phyloP scores from a whole-genome alignment of 2,329 filamentous ascomycete genomes.

The Epichloe hybrida region DNA sequence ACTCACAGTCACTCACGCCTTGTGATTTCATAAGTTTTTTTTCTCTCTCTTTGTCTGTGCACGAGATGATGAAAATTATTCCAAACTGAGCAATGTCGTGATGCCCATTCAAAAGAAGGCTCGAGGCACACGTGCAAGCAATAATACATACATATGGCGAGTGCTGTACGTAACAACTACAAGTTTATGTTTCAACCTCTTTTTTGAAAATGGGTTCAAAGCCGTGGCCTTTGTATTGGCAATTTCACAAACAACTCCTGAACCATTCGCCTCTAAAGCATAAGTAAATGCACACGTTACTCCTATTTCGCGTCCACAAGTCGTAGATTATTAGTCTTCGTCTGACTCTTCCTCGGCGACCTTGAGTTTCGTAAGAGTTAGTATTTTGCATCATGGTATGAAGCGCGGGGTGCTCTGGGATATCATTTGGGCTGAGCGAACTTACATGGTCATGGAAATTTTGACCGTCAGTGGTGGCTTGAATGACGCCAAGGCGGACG shows the following conservation, averaged over 20 bases:
- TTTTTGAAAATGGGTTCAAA: background rate
- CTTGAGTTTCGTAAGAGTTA: slow-evolving; percentile 16
- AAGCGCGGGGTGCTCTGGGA: background rate
- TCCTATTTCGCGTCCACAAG: background rate
- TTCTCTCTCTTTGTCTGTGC: no score
- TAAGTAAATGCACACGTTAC: background rate
- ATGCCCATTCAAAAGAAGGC: no score
- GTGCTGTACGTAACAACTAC: background rate
- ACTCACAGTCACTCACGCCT: no score
- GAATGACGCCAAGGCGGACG: slow-evolving; percentile 73
- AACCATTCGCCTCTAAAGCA: background rate
- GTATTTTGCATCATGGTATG: background rate
- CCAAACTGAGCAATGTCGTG: no score
- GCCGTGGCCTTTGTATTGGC: background rate
- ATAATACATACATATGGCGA: background rate
- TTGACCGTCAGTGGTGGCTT: slow-evolving; percentile 76
- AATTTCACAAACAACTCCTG: background rate
- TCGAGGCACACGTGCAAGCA: no score
- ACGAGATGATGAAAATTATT: no score
- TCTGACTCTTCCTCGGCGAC: slow-evolving; percentile 38
- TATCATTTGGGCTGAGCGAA: slow-evolving; percentile 31
- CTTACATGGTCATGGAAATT: slow-evolving; percentile 95
- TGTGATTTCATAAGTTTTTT: no score
- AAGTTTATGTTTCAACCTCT: background rate
- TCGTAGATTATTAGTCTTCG: slow-evolving; percentile 24